These are phyloP conservation scores for Suillus subluteus DNA, from an alignment of 768 basidiomycete species.

Conservation along the genomic window DNA sequence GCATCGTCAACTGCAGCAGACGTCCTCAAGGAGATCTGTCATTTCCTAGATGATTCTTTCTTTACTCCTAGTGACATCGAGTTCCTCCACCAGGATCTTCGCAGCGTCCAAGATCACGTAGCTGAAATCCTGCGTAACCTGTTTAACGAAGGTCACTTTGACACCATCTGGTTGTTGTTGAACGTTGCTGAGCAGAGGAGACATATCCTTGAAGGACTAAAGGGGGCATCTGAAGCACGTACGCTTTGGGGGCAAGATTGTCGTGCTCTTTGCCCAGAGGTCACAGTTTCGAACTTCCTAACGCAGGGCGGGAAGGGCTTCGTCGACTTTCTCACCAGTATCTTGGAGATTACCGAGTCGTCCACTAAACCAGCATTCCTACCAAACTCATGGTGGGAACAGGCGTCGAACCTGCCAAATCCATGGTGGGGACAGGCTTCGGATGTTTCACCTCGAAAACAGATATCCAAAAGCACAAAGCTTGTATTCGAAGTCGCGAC, in stretches of 20 bases:
- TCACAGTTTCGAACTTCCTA: slow-evolving; percentile 17
- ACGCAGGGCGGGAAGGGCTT: slow-evolving; percentile 14
- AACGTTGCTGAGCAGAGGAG: slow-evolving; percentile 15
- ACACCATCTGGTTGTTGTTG: slow-evolving; percentile 23
- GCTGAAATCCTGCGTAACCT: background rate
- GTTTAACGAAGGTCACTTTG: slow-evolving; percentile 11
- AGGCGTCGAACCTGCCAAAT: slow-evolving; percentile 19
- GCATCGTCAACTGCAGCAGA: slow-evolving; percentile 16
- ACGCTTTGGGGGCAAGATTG: slow-evolving; percentile 14
- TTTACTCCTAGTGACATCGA: background rate
- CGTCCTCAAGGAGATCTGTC: slow-evolving; percentile 13
- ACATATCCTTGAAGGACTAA: slow-evolving; percentile 20
- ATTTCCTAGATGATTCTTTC: background rate
- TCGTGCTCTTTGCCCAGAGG: slow-evolving; percentile 25
- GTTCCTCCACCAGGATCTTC: slow-evolving; percentile 9
- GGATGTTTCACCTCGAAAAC: slow-evolving; percentile 5
- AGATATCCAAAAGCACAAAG: slow-evolving; percentile 6
- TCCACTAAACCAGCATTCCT: slow-evolving; percentile 2
- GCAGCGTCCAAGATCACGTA: background rate
- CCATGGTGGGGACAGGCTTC: slow-evolving; percentile 12
- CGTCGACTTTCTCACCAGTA: slow-evolving; percentile 9
- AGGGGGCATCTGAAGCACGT: slow-evolving; percentile 12
- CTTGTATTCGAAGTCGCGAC: slow-evolving; percentile 16
- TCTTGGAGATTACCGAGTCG: slow-evolving; percentile 6
- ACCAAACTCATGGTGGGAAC: slow-evolving; percentile 9